Conservation (phyloP, 306 rosid species). For the Quercus variabilis region DNA sequence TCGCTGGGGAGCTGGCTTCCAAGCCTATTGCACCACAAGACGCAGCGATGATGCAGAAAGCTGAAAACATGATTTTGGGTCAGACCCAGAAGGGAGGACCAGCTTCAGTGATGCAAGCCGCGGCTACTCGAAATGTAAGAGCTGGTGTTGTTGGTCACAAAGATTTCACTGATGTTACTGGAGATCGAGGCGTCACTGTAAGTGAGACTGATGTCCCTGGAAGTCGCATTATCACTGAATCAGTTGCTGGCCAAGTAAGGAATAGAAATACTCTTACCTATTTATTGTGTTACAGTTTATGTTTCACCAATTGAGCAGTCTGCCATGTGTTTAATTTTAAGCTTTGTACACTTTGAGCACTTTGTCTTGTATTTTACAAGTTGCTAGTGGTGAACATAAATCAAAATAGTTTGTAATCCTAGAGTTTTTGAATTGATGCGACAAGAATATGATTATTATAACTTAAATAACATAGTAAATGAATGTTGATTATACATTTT, state of each 20-base stretch:
- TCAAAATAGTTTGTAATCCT: no score
- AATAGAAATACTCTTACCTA: no score
- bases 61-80: constrained; percentile 54
- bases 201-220: constrained; percentile 48
- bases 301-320: no score
- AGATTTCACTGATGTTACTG: constrained; percentile 42
- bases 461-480: no score
- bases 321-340: no score
- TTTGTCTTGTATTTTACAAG: not conserved
- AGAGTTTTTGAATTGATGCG: no score
- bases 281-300: no score
- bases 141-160: constrained; percentile 45
- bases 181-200: constrained; percentile 54
- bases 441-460: no score
- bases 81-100: constrained; percentile 52
- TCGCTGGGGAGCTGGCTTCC: constrained; percentile 55
- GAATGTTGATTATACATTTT: no score
- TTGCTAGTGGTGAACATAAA: not conserved
- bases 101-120: constrained; percentile 65
- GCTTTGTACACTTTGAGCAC: no score
- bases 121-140: constrained; percentile 51
- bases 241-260: constrained; percentile 63
- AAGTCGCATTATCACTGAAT: constrained; percentile 52
- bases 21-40: constrained; percentile 60
- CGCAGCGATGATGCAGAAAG: constrained; percentile 83